These are phyloP conservation scores for Phialophora expanda DNA, from an alignment of 2,329 filamentous ascomycete species.

Conservation along the genomic window DNA sequence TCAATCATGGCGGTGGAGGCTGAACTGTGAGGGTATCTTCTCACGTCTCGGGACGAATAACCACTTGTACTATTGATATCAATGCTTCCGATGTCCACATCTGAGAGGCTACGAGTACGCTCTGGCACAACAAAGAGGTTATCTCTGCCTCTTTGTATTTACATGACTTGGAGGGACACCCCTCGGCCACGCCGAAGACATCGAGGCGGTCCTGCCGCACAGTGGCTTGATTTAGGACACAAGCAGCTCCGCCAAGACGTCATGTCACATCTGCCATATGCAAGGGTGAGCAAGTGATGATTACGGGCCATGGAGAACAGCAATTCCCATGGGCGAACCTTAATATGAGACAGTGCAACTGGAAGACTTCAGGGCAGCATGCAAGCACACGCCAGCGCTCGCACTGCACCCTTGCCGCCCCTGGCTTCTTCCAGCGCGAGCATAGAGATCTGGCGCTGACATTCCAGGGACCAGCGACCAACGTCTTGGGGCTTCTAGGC, in stretches of 20 bases:
- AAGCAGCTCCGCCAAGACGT: neutral
- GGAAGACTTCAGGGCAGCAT: neutral
- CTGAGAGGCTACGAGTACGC: neutral
- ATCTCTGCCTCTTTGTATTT: neutral
- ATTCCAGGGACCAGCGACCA: neutral
- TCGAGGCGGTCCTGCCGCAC: neutral
- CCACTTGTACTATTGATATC: neutral
- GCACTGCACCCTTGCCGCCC: neutral
- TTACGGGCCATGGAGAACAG: conserved; percentile 11
- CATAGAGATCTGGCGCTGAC: neutral
- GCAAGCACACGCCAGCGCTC: neutral
- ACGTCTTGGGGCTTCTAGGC: neutral
- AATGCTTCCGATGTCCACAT: neutral
- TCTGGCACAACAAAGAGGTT: neutral
- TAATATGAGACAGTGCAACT: conserved; percentile 1
- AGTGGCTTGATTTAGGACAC: neutral
- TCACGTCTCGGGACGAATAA: neutral
- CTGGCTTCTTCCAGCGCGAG: neutral
- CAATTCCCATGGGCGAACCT: conserved; percentile 14
- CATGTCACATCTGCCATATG: conserved; percentile 12
- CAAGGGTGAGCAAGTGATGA: conserved; percentile 1
- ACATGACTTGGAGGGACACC: neutral
- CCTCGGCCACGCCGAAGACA: neutral
- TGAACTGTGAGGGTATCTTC: neutral
- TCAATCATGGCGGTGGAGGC: neutral